phyloP scores from a whole-genome alignment of 768 basidiomycete species.

The Rhodotorula taiwanensis region DNA sequence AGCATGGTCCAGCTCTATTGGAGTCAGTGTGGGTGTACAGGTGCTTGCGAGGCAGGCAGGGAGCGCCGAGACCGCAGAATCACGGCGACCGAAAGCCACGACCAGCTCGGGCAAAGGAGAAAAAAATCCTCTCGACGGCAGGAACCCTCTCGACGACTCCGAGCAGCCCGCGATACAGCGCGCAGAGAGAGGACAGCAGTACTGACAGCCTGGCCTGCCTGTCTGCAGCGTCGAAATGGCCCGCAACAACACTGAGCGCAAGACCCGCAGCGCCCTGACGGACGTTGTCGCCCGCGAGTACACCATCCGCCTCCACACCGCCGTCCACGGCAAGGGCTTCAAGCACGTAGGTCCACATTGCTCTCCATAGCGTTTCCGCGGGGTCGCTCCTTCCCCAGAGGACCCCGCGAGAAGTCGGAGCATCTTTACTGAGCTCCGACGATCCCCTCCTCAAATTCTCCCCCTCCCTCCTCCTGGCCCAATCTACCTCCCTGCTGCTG shows the following conservation, averaged over 20 bases:
- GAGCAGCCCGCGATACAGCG: no score
- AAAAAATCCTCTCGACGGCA: no score
- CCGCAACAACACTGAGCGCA: constrained; percentile 47
- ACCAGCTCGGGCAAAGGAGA: no score
- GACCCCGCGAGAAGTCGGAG: background rate
- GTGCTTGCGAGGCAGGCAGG: no score
- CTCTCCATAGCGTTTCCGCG: no score
- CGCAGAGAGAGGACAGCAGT: no score
- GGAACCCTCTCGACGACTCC: no score
- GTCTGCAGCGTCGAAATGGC: constrained; percentile 36
- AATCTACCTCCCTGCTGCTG: no score
- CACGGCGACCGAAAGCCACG: no score
- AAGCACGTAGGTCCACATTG: constrained; percentile 28
- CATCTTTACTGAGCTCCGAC: background rate
- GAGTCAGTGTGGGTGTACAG: no score
- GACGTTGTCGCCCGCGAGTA: constrained; percentile 96
- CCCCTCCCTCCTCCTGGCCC: background rate
- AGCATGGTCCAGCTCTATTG: no score
- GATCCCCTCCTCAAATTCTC: background rate
- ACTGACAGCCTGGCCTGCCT: constrained; percentile 47
- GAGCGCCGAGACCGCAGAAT: no score
- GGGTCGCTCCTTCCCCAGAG: background rate
- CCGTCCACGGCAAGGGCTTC: constrained; percentile 37
- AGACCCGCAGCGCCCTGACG: constrained; percentile 90
- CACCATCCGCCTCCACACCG: constrained; percentile 52